Percentiles rank a stretch among this genome's conserved stretches.
phyloP scores from a whole-genome alignment of 257 asterid species.

The Scutellaria baicalensis region DNA sequence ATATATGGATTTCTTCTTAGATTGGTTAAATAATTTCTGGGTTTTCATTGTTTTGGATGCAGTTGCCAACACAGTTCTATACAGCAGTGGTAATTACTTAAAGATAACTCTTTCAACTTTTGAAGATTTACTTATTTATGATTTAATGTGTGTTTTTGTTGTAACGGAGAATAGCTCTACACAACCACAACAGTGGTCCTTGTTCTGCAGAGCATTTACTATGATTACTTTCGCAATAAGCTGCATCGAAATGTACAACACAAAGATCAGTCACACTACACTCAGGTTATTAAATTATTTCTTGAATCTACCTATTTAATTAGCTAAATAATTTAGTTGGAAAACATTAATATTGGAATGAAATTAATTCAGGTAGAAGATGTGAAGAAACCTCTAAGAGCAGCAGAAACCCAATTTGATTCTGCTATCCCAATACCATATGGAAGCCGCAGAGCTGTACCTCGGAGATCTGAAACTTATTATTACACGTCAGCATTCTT shows the following conservation, averaged over 20 bases:
- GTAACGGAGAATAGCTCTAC: constrained; percentile 54
- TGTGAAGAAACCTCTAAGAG: constrained; percentile 49
- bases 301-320: no score
- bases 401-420: constrained; percentile 21
- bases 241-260: constrained; percentile 27
- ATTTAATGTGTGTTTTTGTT: background rate
- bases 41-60: constrained; percentile 24
- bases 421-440: constrained; percentile 57
- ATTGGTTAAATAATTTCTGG: background rate
- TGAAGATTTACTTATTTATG: background rate
- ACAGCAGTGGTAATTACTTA: constrained; percentile 74
- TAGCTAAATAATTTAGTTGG: no score
- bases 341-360: no score
- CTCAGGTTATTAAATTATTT: constrained; percentile 27
- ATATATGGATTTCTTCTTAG: background rate
- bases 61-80: constrained; percentile 90
- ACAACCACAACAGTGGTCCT: constrained; percentile 54
- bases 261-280: constrained; percentile 14
- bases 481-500: constrained; percentile 64
- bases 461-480: constrained; percentile 34
- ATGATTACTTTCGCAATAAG: constrained; percentile 39
- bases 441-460: constrained; percentile 18
- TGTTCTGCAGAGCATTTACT: constrained; percentile 73
- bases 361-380: no score
- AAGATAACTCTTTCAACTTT: constrained; percentile 1